Evolutionary conservation across 257 asterid species (phyloP).

Genomic region (Dorcoceras hygrometricum): DNA sequence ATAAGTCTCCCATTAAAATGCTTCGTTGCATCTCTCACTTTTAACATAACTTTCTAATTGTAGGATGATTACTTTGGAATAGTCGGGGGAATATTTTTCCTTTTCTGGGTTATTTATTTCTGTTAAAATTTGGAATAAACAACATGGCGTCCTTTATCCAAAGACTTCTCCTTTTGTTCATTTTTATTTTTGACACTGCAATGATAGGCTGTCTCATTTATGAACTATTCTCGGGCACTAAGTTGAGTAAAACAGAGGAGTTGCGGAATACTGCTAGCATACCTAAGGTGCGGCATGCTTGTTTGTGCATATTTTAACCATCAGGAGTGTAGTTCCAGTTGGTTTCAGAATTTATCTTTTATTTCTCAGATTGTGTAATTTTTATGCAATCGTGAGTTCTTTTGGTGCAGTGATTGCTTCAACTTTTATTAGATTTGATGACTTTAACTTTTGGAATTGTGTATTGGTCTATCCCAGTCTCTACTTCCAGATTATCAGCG

Average conservation of each 20-base stretch:
- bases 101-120: neutral
- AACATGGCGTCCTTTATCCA: slow-evolving; percentile 4
- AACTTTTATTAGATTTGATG: slow-evolving; percentile 23
- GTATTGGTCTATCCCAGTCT: slow-evolving; percentile 64
- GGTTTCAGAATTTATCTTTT: slow-evolving; percentile 15
- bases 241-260: slow-evolving; percentile 86
- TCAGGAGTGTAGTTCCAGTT: slow-evolving; percentile 16
- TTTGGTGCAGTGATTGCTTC: slow-evolving; percentile 25
- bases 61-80: slow-evolving; percentile 3
- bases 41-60: slow-evolving; percentile 13
- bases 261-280: slow-evolving; percentile 73
- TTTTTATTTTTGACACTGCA: slow-evolving; percentile 26
- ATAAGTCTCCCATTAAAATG: slow-evolving; percentile 12
- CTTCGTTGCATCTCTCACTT: slow-evolving; percentile 15
- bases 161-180: slow-evolving; percentile 17
- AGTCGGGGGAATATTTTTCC: neutral
- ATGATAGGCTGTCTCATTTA: slow-evolving; percentile 85
- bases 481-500: slow-evolving; percentile 98
- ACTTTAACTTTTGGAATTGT: slow-evolving; percentile 31
- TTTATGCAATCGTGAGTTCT: slow-evolving; percentile 21
- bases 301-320: slow-evolving; percentile 16
- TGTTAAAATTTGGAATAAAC: neutral
- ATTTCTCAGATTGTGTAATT: slow-evolving; percentile 11
- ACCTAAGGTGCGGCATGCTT: slow-evolving; percentile 67
- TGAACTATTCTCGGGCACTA: slow-evolving; percentile 89